A percentile compares a stretch with the other conserved stretches of the same genome.
phyloP scores from a whole-genome alignment of 2,329 filamentous ascomycete species.

The Emericellopsis atlantica region DNA sequence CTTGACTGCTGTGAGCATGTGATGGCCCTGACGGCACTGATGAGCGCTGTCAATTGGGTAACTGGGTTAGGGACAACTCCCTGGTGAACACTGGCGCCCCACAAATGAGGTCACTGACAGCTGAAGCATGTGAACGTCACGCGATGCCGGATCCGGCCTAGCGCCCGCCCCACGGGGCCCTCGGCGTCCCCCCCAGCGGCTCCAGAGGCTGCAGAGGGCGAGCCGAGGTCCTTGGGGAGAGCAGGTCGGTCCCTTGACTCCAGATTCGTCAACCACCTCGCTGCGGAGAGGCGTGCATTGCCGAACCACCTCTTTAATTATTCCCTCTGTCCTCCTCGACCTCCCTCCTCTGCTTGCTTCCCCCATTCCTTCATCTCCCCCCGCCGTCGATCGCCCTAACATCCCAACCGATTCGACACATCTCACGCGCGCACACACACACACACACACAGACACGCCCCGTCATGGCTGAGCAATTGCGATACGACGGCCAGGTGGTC shows the following conservation, averaged over 20 bases:
- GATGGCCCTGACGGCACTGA: too few species aligned
- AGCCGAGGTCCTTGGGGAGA: background rate
- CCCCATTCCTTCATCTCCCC: background rate
- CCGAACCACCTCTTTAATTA: too few species aligned
- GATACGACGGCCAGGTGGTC: slow-evolving; percentile 75
- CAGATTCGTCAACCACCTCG: background rate
- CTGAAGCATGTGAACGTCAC: background rate
- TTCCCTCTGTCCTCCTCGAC: too few species aligned
- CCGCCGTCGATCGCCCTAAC: background rate
- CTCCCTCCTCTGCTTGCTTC: background rate
- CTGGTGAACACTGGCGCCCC: too few species aligned
- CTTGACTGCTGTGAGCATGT: background rate
- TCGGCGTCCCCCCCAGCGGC: background rate
- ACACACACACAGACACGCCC: slow-evolving; percentile 6
- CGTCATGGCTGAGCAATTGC: slow-evolving; percentile 54
- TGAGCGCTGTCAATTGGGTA: too few species aligned
- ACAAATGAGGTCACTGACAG: too few species aligned
- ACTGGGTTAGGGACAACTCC: too few species aligned
- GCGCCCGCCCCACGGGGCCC: slow-evolving; percentile 1
- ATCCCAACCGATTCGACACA: background rate
- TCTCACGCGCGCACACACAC: background rate
- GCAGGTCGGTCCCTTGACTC: background rate
- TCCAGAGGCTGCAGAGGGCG: background rate
- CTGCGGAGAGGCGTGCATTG: background rate
- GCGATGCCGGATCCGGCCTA: background rate